phyloP scores from a whole-genome alignment of 805 yeast genomes.

The Blastobotrys parvus region DNA sequence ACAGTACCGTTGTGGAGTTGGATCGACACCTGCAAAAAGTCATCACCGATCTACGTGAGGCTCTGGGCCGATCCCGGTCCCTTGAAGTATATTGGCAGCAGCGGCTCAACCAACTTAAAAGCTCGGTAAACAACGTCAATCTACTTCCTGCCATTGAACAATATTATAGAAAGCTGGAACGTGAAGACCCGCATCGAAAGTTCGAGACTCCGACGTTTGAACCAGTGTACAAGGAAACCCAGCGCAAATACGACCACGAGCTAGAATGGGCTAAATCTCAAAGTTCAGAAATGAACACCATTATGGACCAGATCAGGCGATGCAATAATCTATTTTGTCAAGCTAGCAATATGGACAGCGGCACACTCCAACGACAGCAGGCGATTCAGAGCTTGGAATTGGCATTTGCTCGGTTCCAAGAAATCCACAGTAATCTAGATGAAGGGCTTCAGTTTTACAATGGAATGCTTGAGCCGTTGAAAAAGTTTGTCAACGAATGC shows the following conservation, averaged over 20 bases:
- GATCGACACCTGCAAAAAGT: slow-evolving; percentile 31
- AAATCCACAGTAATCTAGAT: slow-evolving; percentile 49
- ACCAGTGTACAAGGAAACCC: slow-evolving; percentile 16
- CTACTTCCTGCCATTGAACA: slow-evolving; percentile 6
- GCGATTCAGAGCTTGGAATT: slow-evolving; percentile 45
- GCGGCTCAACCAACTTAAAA: slow-evolving; percentile 15
- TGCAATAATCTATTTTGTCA: slow-evolving; percentile 28
- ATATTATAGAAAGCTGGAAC: slow-evolving; percentile 6
- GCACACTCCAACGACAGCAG: slow-evolving; percentile 35
- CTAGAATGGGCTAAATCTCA: slow-evolving; percentile 39
- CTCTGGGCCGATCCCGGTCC: slow-evolving; percentile 14
- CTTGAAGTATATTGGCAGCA: slow-evolving; percentile 19
- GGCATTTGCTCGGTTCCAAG: slow-evolving; percentile 43
- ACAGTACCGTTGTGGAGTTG: slow-evolving; percentile 24
- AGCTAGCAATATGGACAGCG: slow-evolving; percentile 28
- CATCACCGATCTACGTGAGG: slow-evolving; percentile 24
- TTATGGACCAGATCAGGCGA: slow-evolving; percentile 32
- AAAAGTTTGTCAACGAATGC: slow-evolving; percentile 39
- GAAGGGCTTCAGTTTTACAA: slow-evolving; percentile 68
- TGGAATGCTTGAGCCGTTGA: slow-evolving; percentile 44
- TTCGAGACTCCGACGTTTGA: slow-evolving; percentile 19
- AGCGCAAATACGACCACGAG: slow-evolving; percentile 43
- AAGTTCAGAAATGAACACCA: slow-evolving; percentile 17
- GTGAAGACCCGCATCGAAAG: slow-evolving; percentile 12
- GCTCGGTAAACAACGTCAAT: slow-evolving; percentile 5